phyloP scores from a whole-genome alignment of 768 basidiomycete genomes.

The Leccinum fibrillosum region DNA sequence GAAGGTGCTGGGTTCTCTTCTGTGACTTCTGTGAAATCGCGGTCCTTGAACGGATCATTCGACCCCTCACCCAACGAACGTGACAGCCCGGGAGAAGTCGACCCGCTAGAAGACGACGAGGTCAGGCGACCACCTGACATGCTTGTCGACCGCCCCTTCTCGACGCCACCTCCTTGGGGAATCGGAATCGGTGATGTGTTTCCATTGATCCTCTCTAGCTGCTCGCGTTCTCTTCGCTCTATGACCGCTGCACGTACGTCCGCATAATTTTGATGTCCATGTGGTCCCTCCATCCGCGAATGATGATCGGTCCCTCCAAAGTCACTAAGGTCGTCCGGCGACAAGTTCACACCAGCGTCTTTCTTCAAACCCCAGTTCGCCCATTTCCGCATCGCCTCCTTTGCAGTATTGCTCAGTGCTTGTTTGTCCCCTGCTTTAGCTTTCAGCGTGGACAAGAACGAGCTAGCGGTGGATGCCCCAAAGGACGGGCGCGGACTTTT shows the following conservation, averaged over 20 bases:
- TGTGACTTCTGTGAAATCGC: constrained; percentile 28
- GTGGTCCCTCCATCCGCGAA: constrained; percentile 33
- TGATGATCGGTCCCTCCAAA: constrained; percentile 37
- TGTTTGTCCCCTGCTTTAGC: constrained; percentile 81
- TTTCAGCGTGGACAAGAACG: constrained; percentile 78
- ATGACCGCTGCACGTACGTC: constrained; percentile 76
- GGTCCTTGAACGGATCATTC: constrained; percentile 30
- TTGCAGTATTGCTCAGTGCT: constrained; percentile 78
- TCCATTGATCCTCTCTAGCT: constrained; percentile 14
- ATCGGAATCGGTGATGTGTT: constrained; percentile 34
- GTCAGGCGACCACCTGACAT: constrained; percentile 24
- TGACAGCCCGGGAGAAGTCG: constrained; percentile 31
- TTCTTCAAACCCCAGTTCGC: constrained; percentile 67
- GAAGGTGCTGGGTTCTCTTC: constrained; percentile 33
- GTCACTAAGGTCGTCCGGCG: constrained; percentile 43
- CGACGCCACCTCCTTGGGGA: constrained; percentile 23
- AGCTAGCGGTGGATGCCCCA: constrained; percentile 30
- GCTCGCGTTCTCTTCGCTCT: constrained; percentile 54
- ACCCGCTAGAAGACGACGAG: constrained; percentile 22
- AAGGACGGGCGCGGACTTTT: constrained; percentile 45
- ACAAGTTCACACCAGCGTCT: constrained; percentile 35
- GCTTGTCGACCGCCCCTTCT: constrained; percentile 26
- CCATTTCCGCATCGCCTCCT: constrained; percentile 92
- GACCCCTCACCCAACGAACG: constrained; percentile 32
- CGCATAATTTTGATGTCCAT: constrained; percentile 60